Evolutionary conservation across 257 asterid species (phyloP), one percentile per base, ranked within the genome.

Genomic region (Gentiana straminea): DNA sequence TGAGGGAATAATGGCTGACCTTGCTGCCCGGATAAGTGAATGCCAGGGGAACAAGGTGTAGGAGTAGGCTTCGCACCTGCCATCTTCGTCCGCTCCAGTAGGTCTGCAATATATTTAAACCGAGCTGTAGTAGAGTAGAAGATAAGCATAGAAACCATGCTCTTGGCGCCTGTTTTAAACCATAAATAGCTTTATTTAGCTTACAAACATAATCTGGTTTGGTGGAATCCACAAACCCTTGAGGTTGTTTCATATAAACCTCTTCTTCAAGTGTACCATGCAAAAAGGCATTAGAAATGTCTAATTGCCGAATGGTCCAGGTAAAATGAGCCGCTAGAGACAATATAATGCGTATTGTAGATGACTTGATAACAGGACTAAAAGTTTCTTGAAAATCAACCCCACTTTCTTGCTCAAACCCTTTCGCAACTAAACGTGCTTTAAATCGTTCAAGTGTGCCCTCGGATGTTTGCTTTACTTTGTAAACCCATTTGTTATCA

Each of bases 401-500:
- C 33, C 57, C 57, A 3, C 13, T 13, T 49, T 49, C 15, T 54
- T 64, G 63, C 10, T 57, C 36, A 49, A 49, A 56, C 1, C 63
- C 70, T 12, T 37, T 36, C 3, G 64, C 64, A 2, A 57, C 70
- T 1, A 57, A 12, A 10, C 59, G 39, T 1, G 64, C 58, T 39
- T 65, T 49, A 12, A 36, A 51, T 1, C 46, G 44, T 7, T 15
- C 58, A 49, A 65, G 35, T 10, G 52, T 4, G 6, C 65, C 70
- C 13, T 51, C 48, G 0, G 59, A n/a, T 1, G 45, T 51, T 10
- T 11, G 35, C 15, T 66, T 66, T 8, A 44, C 54, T 1, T n/a
- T 46, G n/a, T 9, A 66, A 1, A 66, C 52, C 65, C 54, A 58
- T n/a, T 59, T 58, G 38, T 47, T 38, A 1, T 54, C 60, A 7